Conservation (phyloP, 768 basidiomycete genomes). For the Xerocomellus chrysenteron region DNA sequence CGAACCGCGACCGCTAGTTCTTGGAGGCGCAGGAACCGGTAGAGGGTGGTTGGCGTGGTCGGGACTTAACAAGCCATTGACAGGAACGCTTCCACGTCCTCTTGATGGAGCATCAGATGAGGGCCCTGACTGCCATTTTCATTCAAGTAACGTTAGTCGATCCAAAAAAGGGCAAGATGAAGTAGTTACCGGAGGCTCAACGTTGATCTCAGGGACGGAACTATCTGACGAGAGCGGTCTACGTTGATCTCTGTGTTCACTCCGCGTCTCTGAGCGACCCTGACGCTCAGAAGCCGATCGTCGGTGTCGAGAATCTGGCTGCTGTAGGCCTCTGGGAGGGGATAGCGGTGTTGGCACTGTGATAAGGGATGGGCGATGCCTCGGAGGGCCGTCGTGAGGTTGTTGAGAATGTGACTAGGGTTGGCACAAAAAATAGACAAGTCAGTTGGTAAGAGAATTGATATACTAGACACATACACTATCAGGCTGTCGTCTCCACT, state of each 20-base stretch:
- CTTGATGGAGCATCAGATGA: conserved; percentile 35
- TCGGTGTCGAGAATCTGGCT: conserved; percentile 14
- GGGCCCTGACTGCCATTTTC: conserved; percentile 27
- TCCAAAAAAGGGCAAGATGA: conserved; percentile 6
- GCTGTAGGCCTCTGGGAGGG: conserved; percentile 20
- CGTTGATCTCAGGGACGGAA: conserved; percentile 33
- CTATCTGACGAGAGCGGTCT: conserved; percentile 33
- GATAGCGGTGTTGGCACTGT: conserved; percentile 29
- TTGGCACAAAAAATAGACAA: neutral
- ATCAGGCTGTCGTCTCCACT: conserved; percentile 30
- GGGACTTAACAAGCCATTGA: conserved; percentile 27
- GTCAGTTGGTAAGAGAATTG: neutral
- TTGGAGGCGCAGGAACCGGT: conserved; percentile 22
- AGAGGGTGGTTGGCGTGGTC: conserved; percentile 31
- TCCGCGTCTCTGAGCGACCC: conserved; percentile 20
- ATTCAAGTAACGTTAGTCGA: conserved; percentile 14
- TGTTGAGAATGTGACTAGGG: conserved; percentile 21
- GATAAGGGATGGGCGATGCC: conserved; percentile 19
- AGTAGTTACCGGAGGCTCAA: conserved; percentile 31
- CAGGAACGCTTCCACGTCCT: conserved; percentile 11
- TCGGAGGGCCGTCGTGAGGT: conserved; percentile 7
- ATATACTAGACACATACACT: conserved; percentile 13
- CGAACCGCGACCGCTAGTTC: conserved; percentile 9
- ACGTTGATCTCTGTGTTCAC: conserved; percentile 19
- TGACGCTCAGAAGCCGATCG: conserved; percentile 26